Evolutionary conservation across 768 basidiomycete species (phyloP).

Genomic region (Suillus paluster): DNA sequence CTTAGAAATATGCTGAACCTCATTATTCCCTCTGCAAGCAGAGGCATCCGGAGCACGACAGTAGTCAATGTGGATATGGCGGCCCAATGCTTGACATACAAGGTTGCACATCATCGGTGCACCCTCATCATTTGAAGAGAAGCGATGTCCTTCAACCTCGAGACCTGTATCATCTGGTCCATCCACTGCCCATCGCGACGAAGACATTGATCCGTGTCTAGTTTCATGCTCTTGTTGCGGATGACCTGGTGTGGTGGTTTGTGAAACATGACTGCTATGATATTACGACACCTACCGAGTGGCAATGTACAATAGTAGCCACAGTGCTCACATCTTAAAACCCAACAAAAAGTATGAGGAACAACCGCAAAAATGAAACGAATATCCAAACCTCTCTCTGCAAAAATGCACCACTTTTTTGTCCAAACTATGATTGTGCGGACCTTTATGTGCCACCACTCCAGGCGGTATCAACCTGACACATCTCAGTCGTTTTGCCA

Average conservation of each 20-base stretch:
- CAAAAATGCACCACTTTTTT: conserved; percentile 56
- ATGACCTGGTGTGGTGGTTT: conserved; percentile 45
- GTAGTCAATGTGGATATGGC: conserved; percentile 61
- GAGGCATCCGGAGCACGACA: conserved; percentile 47
- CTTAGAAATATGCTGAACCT: conserved; percentile 50
- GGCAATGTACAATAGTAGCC: conserved; percentile 64
- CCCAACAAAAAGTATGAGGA: not conserved
- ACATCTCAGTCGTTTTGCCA: conserved; percentile 55
- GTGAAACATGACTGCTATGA: not conserved
- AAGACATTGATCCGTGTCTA: conserved; percentile 65
- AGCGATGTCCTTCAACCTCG: conserved; percentile 60
- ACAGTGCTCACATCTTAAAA: conserved; percentile 53
- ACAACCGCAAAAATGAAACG: not conserved
- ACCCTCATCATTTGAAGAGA: conserved; percentile 56
- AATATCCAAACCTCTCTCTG: conserved; percentile 43
- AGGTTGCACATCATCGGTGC: conserved; percentile 69
- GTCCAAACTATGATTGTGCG: conserved; percentile 53
- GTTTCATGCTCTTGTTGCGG: conserved; percentile 66
- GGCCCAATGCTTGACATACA: conserved; percentile 55
- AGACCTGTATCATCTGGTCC: conserved; percentile 51
- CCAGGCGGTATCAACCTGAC: conserved; percentile 50
- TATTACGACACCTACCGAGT: conserved; percentile 41
- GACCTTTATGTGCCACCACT: conserved; percentile 46
- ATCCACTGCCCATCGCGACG: conserved; percentile 59
- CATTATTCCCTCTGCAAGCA: conserved; percentile 44